Conservation (phyloP, 805 yeast genomes). For the Starmerella stigmatis region DNA sequence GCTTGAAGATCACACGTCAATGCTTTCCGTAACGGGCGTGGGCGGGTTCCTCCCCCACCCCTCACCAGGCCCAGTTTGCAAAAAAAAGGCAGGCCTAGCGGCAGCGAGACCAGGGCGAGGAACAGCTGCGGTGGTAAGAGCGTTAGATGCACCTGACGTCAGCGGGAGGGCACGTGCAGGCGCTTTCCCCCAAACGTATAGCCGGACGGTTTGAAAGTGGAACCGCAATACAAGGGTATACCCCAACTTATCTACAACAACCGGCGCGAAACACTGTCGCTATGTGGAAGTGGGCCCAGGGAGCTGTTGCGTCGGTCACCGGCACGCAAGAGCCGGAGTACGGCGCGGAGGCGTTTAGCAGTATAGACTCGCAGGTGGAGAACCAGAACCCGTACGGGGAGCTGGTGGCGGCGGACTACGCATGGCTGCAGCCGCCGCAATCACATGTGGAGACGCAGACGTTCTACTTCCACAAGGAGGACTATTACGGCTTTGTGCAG, state of each 20-base stretch:
- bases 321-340: conserved; percentile 97
- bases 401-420: conserved; percentile 56
- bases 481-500: conserved; percentile 78
- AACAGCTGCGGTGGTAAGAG: too few relatives aligned
- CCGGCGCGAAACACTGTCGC: background rate
- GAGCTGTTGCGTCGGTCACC: conserved; percentile 62
- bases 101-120: too few relatives aligned
- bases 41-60: too few relatives aligned
- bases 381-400: conserved; percentile 47
- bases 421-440: conserved; percentile 61
- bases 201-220: too few relatives aligned
- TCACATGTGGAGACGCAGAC: conserved; percentile 95
- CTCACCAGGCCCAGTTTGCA: too few relatives aligned
- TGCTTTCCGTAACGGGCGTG: too few relatives aligned
- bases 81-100: too few relatives aligned
- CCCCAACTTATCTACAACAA: too few relatives aligned
- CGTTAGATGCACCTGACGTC: too few relatives aligned
- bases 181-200: conserved; percentile 4
- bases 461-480: conserved; percentile 63
- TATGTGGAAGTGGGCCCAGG: conserved; percentile 30
- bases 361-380: conserved; percentile 57
- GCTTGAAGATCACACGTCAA: too few relatives aligned
- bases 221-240: too few relatives aligned
- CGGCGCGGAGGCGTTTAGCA: conserved; percentile 82
- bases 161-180: too few relatives aligned